Conservation (phyloP, 2,329 filamentous ascomycete species). For the Cladosporium sp. region DNA sequence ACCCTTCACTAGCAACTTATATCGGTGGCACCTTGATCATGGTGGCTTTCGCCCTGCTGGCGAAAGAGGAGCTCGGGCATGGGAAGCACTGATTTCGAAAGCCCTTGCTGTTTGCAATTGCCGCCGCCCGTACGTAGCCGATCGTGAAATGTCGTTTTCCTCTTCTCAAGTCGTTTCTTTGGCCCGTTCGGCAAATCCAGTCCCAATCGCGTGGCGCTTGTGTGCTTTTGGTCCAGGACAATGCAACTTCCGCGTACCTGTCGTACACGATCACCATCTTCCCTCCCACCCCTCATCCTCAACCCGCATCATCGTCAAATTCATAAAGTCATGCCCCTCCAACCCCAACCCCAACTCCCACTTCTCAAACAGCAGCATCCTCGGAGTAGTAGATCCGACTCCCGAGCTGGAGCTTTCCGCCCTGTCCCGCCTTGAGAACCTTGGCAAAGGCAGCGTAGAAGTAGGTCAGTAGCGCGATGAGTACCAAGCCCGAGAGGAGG, state of each 20-base stretch:
- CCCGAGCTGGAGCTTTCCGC: not conserved
- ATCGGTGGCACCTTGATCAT: conserved; percentile 26
- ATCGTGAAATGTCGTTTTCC: not conserved
- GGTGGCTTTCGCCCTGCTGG: conserved; percentile 26
- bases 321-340: no score
- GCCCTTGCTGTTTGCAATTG: not conserved
- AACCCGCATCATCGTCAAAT: no score
- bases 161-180: not conserved
- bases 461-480: conserved; percentile 16
- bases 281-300: no score
- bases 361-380: conserved; percentile 2
- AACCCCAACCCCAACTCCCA: no score
- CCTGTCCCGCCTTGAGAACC: conserved; percentile 6
- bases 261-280: no score
- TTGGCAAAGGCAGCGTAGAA: conserved; percentile 17
- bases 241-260: no score
- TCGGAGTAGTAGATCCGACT: conserved; percentile 8
- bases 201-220: not conserved
- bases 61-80: conserved; percentile 19
- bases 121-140: not conserved
- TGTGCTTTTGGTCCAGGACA: no score
- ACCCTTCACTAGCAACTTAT: conserved; percentile 26
- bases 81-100: not conserved
- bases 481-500: conserved; percentile 11
- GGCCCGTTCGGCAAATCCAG: not conserved